Evolutionary conservation across 495 filamentous ascomycete species (phyloP).

Genomic region (Xanthoparmelia taractica): DNA sequence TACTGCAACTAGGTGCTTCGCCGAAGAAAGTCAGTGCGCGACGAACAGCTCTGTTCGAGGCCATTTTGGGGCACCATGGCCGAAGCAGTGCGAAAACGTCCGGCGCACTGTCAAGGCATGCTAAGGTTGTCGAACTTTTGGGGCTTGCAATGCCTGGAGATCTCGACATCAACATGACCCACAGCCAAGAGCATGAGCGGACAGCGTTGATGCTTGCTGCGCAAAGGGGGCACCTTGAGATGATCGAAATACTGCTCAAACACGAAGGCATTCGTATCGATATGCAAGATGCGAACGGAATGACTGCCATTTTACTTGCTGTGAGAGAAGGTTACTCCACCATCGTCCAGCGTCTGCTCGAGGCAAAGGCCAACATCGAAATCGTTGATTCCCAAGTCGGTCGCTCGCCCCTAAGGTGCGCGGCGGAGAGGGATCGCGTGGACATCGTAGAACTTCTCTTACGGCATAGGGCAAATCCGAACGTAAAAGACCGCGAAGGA

Average conservation of each 20-base stretch:
- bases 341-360: conserved; percentile 14
- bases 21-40: conserved; percentile 15
- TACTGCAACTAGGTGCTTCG: conserved; percentile 20
- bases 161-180: conserved; percentile 12
- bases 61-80: conserved; percentile 14
- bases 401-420: conserved; percentile 19
- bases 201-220: conserved; percentile 25
- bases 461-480: conserved; percentile 14
- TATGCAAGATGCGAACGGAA: conserved; percentile 15
- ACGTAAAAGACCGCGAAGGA: conserved; percentile 15
- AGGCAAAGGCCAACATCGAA: conserved; percentile 3
- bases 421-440: conserved; percentile 9
- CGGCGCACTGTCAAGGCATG: not conserved
- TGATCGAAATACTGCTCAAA: conserved; percentile 17
- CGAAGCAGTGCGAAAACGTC: not conserved
- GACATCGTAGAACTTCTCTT: conserved; percentile 12
- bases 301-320: conserved; percentile 20
- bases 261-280: conserved; percentile 10
- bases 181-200: conserved; percentile 5
- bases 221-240: not conserved
- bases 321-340: conserved; percentile 7
- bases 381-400: conserved; percentile 3
- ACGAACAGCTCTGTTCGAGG: conserved; percentile 25
- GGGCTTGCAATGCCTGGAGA: conserved; percentile 2
- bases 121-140: conserved; percentile 3